Evolutionary conservation across 192 early-diverging fungal species (phyloP), one percentile per base, ranked within the genome.

Genomic region (Mortierella claussenii): DNA sequence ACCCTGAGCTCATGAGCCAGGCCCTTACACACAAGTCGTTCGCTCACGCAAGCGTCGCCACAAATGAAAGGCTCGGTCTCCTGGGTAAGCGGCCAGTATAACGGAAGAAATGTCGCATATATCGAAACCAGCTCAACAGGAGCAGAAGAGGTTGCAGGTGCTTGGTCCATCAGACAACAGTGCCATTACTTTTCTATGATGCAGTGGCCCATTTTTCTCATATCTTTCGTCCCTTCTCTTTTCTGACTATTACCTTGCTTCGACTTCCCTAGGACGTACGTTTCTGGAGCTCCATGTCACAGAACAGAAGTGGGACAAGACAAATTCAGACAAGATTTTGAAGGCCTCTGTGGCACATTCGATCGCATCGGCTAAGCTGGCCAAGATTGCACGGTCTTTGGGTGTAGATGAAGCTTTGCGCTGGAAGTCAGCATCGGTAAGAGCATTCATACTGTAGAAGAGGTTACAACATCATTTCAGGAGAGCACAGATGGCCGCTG

Each of bases 1-100:
- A 81, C 47, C 53, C 82, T 10, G 51, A 52, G 13, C 68, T 86
- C n/a, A 68, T 83, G 51, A 53, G 56, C 18, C 85, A 83, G 42
- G 67, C 82, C 27, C 30, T 86, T 23, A 86, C 82, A 10, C 85
- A 86, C 49, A 80, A 81, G 56, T 84, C 82, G 0, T 86, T 80
- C 44, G 60, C 60, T 37, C 80, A 86, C 42, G 85, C 78, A 58
- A 70, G 31, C 32, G 60, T 80, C 5, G 79, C 82, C 47, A 82
- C 80, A 23, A 86, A 86, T 46, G 85, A 86, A 43, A 71, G 52
- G 28, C 59, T 82, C 15, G 56, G 63, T 1, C 46, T 59, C 30
- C 31, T 79, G 34, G 81, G 81, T 60, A 76, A 60, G 55, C 18
- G 23, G 21, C 21, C 0, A n/a, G 7, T 23, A 15, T 6, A 30